Evolutionary conservation across 1,284 basidiomycete genomes (phyloP), one percentile per base, ranked within the genome.

Genomic region (Clitocybe nebularis): DNA sequence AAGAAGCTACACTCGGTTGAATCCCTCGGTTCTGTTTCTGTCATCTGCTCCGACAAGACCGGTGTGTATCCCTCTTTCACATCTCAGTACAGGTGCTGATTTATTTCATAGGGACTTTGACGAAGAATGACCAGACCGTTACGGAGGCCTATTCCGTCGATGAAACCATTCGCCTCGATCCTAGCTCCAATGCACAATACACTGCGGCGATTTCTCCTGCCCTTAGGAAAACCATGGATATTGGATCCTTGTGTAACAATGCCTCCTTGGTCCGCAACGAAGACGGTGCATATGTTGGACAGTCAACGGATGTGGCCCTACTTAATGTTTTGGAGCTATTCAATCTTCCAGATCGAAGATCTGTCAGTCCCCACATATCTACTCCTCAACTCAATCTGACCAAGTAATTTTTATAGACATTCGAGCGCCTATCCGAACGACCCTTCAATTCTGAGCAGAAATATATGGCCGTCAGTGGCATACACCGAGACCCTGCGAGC

Each of bases 21-120:
- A 64, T 86, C 93, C 0, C 72, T 98, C 1, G 95, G 95, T 2
- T 92, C 87, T 5, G 90, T 98, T 20, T 93, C 87, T 29, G 94
- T 97, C 16, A 92, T 99, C 46, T 98, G 95, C 60, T 93, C 92
- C 1, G 95, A 99, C 67, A 99, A 99, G 70, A 98, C 95, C 29
- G 93, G 91, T 75, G 44, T 28, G 61, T 37, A 21, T 30, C 17
- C 21, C 11, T 3, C 4, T 22, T 9, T 4, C 19, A 17, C n/a
- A 3, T 6, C n/a, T n/a, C n/a, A n/a, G n/a, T n/a, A n/a, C n/a
- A n/a, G 25, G 33, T 17, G 2, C 33, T 17, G 16, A 11, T 22
- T 23, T 9, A 9, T 17, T 9, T 14, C 38, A 19, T 49, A 90
- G 90, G 92, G n/a, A 99, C 94, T 1, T 66, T 98, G 40, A 99